Percentiles rank a stretch among this genome's conserved stretches.
These are phyloP conservation scores for Microcyclospora tardicrescens DNA, from an alignment of 2,329 filamentous ascomycete genomes.

Conservation along the genomic window DNA sequence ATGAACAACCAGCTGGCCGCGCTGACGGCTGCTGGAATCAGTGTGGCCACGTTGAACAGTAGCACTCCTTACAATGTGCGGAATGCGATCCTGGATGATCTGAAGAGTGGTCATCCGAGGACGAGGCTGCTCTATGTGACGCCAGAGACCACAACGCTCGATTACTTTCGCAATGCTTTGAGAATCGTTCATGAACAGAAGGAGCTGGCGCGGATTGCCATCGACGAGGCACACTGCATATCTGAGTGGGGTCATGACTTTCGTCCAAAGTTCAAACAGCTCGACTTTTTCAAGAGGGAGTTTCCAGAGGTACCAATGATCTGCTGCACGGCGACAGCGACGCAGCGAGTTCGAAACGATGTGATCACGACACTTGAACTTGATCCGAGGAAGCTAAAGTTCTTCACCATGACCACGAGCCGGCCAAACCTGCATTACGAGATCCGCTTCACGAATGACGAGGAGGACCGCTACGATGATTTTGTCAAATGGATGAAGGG, in stretches of 20 bases:
- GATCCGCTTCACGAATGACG: conserved; percentile 67
- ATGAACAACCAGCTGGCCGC: conserved; percentile 94
- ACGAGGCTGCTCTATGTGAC: conserved; percentile 85
- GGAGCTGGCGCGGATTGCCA: conserved; percentile 75
- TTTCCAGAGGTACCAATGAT: conserved; percentile 83
- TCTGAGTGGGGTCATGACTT: conserved; percentile 98
- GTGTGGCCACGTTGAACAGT: conserved; percentile 77
- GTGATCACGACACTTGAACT: conserved; percentile 65
- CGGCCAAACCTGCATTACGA: conserved; percentile 84
- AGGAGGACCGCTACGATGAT: conserved; percentile 60
- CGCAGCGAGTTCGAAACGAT: conserved; percentile 65
- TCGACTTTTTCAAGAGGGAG: conserved; percentile 71
- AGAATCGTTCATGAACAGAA: conserved; percentile 62
- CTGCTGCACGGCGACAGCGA: conserved; percentile 85
- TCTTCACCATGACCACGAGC: conserved; percentile 72
- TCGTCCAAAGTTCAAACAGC: conserved; percentile 75
- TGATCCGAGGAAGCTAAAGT: conserved; percentile 48
- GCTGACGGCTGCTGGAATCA: conserved; percentile 58
- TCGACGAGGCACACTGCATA: conserved; percentile 94
- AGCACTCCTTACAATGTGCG: conserved; percentile 56
- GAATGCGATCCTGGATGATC: conserved; percentile 59
- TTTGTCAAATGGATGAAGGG: conserved; percentile 63
- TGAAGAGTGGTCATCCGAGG: conserved; percentile 74
- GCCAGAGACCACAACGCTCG: conserved; percentile 69
- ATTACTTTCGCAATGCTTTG: conserved; percentile 64